Evolutionary conservation across 257 asterid species (phyloP), one percentile per base, ranked within the genome.

Genomic region (Ehretia macrophylla): DNA sequence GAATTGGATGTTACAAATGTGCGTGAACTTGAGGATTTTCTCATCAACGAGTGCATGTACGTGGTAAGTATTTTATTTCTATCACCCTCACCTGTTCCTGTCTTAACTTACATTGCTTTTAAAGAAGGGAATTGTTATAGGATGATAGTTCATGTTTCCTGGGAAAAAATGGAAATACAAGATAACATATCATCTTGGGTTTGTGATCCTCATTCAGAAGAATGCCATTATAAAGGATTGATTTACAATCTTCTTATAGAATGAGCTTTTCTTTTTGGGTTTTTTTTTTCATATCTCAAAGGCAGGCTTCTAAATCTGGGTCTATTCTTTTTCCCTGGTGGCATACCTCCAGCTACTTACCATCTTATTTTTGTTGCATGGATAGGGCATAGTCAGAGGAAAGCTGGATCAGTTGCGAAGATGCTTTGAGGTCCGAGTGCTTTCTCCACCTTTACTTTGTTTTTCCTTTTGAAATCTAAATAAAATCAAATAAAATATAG

Each of bases 31-130:
- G 99, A 93, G 75, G 99, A 93, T 82, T 93, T 93, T 72, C 95
- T 93, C 69, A 93, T 93, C 59, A 93, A 90, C 62, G 85, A 87
- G 83, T 93, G 99, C 84, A 90, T 93, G 97, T 87, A 93, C 77
- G 94, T 79, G 95, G 99, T 93, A 80, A 68, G 99, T 74, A 53
- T 64, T 27, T 18, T 55, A 48, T 27, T 54, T 56, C 56, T 38
- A 16, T 8, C 10, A 61, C 49, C 56, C 40, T 54, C 42, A 17
- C n/a, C 52, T 45, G 21, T 20, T 17, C 46, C 50, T 20, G 50
- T 32, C n/a, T 54, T 6, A 6, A 27, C 6, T 27, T 3, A 27
- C 6, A 27, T 6, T 27, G 35, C 35, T 27, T 27, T 27, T 27
- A 27, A 6, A 27, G 4, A 1, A 1, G 35, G 35, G 35, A 27